Base-by-base conservation (phyloP, 2,329 filamentous ascomycete species). In the Pseudopyricularia cyperi region DNA sequence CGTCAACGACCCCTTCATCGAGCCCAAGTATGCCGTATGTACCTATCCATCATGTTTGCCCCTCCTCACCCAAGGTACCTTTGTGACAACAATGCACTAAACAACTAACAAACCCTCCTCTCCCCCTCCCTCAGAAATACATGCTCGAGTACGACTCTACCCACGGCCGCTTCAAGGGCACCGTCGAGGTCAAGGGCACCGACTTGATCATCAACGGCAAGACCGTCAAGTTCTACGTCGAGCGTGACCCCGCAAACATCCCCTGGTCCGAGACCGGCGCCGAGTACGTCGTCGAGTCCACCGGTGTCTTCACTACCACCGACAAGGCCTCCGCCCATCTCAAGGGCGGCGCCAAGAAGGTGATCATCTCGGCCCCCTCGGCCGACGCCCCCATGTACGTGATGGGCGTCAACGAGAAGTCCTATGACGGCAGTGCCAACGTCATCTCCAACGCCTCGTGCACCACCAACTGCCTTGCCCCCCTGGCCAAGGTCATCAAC, bases 381-480 rank as follows among this genome's bases (percentile, higher is more conserved):
- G 85, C 87, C 62, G 93, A 98, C 77, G 93, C 93, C 67, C 91
- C 91, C 70, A 98, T 98, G 93, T 98, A 94, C 83, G 93, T 98
- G 70, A 94, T 96, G 84, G 93, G 93, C 71, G 93, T 98, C 78
- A 98, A 97, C 82, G 79, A 97, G 76, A 81, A 90, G 72, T 79
- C 74, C 65, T 97, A 97, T 85, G 91, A 87, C 72, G 83, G 85
- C 70, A 87, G 87, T 70, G 81, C 93, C 72, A 77, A 89, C 65
- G 85, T 98, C 71, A 88, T 97, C 77, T 97, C 93, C 77, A 98
- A 98, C 80, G 93, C 93, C 65, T 97, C 93, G 64, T 97, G 93
- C 89, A 98, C 93, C 72, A 97, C 93, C 81, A 98, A 98, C 88
- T 97, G 93, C 85, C 77, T 98, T 74, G 93, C 93, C 72, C 93